Percentiles rank a stretch among this genome's conserved stretches.
Conservation (phyloP, 2,329 filamentous ascomycete genomes). For the Cyphellophora attinorum region DNA sequence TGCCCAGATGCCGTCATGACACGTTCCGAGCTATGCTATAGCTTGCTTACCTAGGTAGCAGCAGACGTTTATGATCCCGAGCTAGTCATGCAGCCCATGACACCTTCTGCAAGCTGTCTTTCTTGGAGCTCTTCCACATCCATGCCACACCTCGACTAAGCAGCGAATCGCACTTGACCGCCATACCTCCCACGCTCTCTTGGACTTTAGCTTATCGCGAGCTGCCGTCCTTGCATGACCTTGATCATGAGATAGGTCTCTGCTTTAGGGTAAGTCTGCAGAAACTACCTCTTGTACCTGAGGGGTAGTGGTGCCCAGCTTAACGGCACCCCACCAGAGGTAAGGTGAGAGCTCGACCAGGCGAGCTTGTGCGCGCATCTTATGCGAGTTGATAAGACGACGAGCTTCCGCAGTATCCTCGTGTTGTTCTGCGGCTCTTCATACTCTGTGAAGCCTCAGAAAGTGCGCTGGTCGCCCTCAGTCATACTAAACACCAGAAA, state of each 20-base stretch:
- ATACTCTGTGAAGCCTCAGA: too few relatives aligned
- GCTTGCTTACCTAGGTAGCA: too few relatives aligned
- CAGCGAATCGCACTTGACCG: not conserved
- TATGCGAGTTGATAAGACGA: too few relatives aligned
- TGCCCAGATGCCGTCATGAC: too few relatives aligned
- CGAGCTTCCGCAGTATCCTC: too few relatives aligned
- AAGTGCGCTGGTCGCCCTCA: slow-evolving; percentile 1
- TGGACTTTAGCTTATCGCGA: not conserved
- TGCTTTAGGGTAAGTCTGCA: not conserved
- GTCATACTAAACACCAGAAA: too few relatives aligned
- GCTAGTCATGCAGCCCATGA: not conserved
- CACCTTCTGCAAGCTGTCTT: not conserved
- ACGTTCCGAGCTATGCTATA: too few relatives aligned
- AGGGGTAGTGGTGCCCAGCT: too few relatives aligned
- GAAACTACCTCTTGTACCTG: not conserved
- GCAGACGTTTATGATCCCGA: too few relatives aligned
- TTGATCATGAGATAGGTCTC: not conserved
- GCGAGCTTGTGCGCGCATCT: not conserved
- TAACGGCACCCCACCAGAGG: too few relatives aligned
- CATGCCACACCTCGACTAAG: not conserved
- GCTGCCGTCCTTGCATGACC: not conserved
- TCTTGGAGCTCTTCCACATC: not conserved
- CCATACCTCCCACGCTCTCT: not conserved
- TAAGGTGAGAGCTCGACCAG: not conserved
- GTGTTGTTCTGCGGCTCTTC: too few relatives aligned